These are phyloP conservation scores for Phoma sp. DNA, from an alignment of 2,329 filamentous ascomycete species.

Conservation along the genomic window DNA sequence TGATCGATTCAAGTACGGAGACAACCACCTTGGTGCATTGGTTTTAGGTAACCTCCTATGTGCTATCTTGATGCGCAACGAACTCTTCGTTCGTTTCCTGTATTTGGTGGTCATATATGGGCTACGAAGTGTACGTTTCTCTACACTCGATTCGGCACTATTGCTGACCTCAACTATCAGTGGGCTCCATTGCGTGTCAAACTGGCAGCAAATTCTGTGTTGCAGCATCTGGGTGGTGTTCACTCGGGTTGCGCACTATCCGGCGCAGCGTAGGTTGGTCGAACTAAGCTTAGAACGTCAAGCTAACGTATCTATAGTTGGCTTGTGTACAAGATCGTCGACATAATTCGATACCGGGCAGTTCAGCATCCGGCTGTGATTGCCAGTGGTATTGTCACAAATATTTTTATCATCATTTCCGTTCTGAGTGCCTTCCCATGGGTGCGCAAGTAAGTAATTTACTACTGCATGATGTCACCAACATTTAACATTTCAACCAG, in stretches of 20 bases:
- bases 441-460: slow-evolving; percentile 41
- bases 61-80: slow-evolving; percentile 44
- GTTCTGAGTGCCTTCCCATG: slow-evolving; percentile 46
- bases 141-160: neutral
- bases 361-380: slow-evolving; percentile 43
- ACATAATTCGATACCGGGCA: slow-evolving; percentile 43
- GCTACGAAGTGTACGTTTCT: slow-evolving; percentile 19
- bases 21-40: slow-evolving; percentile 43
- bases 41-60: slow-evolving; percentile 44
- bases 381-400: slow-evolving; percentile 43
- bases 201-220: slow-evolving; percentile 38
- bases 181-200: slow-evolving; percentile 44
- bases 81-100: slow-evolving; percentile 43
- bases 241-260: slow-evolving; percentile 48
- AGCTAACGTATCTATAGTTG: slow-evolving; percentile 33
- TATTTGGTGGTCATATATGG: slow-evolving; percentile 45
- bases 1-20: slow-evolving; percentile 40
- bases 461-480: no score
- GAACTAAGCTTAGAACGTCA: neutral
- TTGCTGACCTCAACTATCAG: slow-evolving; percentile 23
- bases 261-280: slow-evolving; percentile 37
- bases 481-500: slow-evolving; percentile 26
- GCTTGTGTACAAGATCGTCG: slow-evolving; percentile 46
- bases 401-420: slow-evolving; percentile 46
- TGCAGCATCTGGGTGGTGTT: slow-evolving; percentile 46